phyloP scores from a whole-genome alignment of 2,329 filamentous ascomycete species.

The Calonectria multiphialidica region DNA sequence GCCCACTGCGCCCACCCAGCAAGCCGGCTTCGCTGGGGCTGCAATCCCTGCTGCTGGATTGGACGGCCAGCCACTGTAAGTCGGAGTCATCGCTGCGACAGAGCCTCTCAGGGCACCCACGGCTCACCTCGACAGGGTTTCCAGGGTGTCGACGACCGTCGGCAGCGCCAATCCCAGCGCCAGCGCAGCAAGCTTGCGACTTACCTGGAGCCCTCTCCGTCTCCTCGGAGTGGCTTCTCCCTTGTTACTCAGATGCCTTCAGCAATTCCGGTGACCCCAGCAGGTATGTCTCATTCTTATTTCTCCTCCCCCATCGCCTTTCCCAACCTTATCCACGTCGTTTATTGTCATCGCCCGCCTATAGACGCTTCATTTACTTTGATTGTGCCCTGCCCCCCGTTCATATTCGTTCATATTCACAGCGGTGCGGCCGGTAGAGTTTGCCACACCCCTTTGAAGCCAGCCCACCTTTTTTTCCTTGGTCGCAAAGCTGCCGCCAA shows the following conservation, averaged over 20 bases:
- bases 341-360: slow-evolving; percentile 13
- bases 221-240: slow-evolving; percentile 31
- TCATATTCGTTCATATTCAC: not conserved
- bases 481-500: slow-evolving; percentile 19
- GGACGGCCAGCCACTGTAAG: slow-evolving; percentile 36
- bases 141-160: slow-evolving; percentile 16
- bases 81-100: slow-evolving; percentile 16
- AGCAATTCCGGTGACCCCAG: slow-evolving; percentile 44
- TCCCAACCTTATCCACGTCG: slow-evolving; percentile 22
- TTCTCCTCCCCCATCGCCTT: slow-evolving; percentile 13
- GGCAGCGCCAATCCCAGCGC: slow-evolving; percentile 10
- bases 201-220: slow-evolving; percentile 29
- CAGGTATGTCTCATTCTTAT: slow-evolving; percentile 38
- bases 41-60: slow-evolving; percentile 35
- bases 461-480: slow-evolving; percentile 26
- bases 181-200: slow-evolving; percentile 23
- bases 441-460: slow-evolving; percentile 31
- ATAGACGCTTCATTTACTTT: slow-evolving; percentile 34
- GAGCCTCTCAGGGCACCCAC: slow-evolving; percentile 8
- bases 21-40: slow-evolving; percentile 39
- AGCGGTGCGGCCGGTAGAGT: not conserved
- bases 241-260: slow-evolving; percentile 45
- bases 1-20: slow-evolving; percentile 40
- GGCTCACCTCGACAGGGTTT: slow-evolving; percentile 14
- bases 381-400: slow-evolving; percentile 12